Evolutionary conservation across 192 early-diverging fungal species (phyloP).

Genomic region (Entophlyctis luteolus): DNA sequence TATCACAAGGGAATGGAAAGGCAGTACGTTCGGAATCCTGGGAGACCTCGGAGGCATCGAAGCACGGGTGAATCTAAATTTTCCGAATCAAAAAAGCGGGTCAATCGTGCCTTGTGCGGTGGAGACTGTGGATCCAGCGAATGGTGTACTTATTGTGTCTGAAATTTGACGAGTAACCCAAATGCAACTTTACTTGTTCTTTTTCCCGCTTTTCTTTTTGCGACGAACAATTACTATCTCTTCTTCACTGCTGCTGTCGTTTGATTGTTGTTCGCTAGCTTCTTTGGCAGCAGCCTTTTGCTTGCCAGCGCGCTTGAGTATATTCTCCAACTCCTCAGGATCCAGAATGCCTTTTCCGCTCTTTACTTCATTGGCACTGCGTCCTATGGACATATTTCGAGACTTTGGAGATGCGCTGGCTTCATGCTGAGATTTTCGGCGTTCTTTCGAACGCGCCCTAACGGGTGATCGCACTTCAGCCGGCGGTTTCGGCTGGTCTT

Average conservation of each 20-base stretch:
- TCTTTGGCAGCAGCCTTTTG: not conserved
- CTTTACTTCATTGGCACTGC: no score
- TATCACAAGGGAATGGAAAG: not conserved
- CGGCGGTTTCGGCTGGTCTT: not conserved
- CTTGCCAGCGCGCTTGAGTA: constrained; percentile 9
- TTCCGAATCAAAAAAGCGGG: not conserved
- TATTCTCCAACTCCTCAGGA: constrained; percentile 13
- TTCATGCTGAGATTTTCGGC: no score
- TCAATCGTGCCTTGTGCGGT: constrained; percentile 19
- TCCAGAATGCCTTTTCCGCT: constrained; percentile 11
- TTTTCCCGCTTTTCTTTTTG: constrained; percentile 10
- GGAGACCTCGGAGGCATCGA: constrained; percentile 22
- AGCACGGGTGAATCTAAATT: constrained; percentile 2
- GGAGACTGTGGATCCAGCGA: constrained; percentile 23
- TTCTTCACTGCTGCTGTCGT: constrained; percentile 2
- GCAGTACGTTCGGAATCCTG: constrained; percentile 5
- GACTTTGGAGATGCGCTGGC: no score
- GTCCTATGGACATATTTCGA: no score
- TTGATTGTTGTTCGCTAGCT: not conserved
- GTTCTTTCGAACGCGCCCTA: no score
- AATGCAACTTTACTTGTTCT: not conserved
- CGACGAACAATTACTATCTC: constrained; percentile 1
- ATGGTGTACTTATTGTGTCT: constrained; percentile 13
- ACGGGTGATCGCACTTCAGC: not conserved
- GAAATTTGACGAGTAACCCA: not conserved